Percentiles rank a stretch among this genome's conserved stretches.
phyloP scores from a whole-genome alignment of 495 filamentous ascomycete genomes.

The Aspergillus avenaceus region DNA sequence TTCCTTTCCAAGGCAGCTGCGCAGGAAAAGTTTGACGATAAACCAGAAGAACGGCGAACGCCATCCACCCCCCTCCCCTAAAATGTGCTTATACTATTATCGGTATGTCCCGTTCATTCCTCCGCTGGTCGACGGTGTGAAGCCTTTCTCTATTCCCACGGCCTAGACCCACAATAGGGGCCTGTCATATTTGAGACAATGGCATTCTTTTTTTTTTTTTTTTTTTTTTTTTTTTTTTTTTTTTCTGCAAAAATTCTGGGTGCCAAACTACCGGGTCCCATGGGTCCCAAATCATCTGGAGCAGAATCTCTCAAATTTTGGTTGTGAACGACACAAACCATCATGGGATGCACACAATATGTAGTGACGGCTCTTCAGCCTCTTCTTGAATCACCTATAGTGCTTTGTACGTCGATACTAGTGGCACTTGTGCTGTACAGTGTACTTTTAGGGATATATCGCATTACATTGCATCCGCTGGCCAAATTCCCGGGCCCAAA shows the following conservation, averaged over 20 bases:
- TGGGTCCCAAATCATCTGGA: background rate
- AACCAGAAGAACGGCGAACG: background rate
- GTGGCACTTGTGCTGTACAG: background rate
- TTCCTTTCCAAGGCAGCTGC: background rate
- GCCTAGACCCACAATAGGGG: background rate
- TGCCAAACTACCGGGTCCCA: background rate
- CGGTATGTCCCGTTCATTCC: background rate
- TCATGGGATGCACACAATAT: conserved; percentile 8
- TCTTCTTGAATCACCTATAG: background rate
- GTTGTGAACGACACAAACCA: conserved; percentile 1
- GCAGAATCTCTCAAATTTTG: background rate
- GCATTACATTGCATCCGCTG: conserved; percentile 24
- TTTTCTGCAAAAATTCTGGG: background rate
- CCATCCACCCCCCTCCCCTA: too few species aligned
- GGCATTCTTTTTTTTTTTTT: background rate
- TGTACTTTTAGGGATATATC: conserved; percentile 15
- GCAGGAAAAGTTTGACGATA: background rate
- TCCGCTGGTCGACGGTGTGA: background rate
- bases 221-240: too few species aligned
- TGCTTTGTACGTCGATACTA: background rate
- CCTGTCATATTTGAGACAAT: conserved; percentile 1
- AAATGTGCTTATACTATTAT: too few species aligned
- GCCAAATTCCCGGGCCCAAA: conserved; percentile 28
- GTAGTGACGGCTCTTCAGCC: background rate
- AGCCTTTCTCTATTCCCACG: background rate